Percentiles rank a stretch among this genome's conserved stretches.
phyloP scores from a whole-genome alignment of 225 moss, liverwort and hornwort species.

The Straminergon stramineum region DNA sequence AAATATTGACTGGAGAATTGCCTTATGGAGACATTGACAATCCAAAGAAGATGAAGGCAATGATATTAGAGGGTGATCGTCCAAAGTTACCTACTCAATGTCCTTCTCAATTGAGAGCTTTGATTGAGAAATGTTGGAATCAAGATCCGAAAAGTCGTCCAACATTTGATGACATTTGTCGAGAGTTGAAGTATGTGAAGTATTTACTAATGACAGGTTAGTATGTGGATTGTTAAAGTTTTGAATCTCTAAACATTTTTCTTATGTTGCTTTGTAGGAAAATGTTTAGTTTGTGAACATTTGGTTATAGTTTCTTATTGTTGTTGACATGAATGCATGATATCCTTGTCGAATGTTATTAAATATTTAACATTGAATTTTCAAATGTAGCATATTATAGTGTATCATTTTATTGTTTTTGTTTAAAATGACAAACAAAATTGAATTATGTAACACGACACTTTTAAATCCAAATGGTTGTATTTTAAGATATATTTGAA shows the following conservation, averaged over 20 bases:
- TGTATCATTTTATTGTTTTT: rapidly evolving
- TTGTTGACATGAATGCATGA: not conserved
- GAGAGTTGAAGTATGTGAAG: not conserved
- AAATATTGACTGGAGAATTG: not conserved
- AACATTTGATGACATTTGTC: not conserved
- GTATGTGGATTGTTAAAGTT: rapidly evolving
- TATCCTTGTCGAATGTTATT: rapidly evolving
- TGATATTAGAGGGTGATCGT: not conserved
- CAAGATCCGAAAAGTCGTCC: not conserved
- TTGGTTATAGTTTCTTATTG: not conserved
- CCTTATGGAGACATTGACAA: rapidly evolving
- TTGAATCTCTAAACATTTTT: not conserved
- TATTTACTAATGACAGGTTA: not conserved
- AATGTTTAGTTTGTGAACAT: not conserved
- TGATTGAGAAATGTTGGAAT: not conserved
- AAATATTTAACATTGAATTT: not conserved
- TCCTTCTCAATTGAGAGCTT: not conserved
- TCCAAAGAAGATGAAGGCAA: not conserved
- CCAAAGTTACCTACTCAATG: not conserved
- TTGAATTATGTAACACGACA: rapidly evolving
- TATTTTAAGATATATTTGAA: not conserved
- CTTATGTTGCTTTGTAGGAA: not conserved
- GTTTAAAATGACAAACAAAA: not conserved
- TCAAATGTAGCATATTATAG: not conserved
- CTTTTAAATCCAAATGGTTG: not conserved